These are phyloP conservation scores for Trichocomaceae sp. DNA, from an alignment of 2,329 filamentous ascomycete species.

Conservation along the genomic window DNA sequence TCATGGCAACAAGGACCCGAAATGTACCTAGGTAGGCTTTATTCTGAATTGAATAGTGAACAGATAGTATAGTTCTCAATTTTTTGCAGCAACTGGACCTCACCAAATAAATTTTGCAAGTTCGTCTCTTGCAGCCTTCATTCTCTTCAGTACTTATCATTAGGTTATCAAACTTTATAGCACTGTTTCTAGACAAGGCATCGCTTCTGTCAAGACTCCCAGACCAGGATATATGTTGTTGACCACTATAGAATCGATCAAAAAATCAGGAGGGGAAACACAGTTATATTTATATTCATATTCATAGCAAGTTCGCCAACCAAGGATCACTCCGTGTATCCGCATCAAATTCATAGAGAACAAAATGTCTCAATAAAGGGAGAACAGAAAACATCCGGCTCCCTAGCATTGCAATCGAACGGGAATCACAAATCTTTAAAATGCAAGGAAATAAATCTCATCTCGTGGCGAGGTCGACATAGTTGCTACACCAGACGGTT, in stretches of 20 bases:
- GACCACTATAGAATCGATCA: neutral
- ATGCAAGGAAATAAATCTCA: conserved; percentile 1
- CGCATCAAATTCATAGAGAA: neutral
- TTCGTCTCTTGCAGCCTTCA: conserved; percentile 9
- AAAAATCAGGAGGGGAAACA: neutral
- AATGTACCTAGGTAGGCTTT: no score
- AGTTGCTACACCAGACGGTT: conserved; percentile 24
- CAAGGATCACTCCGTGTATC: neutral
- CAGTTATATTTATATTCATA: neutral
- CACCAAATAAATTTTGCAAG: conserved; percentile 1
- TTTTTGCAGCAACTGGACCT: neutral
- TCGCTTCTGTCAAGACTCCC: neutral
- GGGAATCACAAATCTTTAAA: neutral
- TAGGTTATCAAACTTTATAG: neutral
- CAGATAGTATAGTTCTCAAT: neutral
- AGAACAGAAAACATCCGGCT: conserved; percentile 12
- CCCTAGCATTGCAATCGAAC: neutral
- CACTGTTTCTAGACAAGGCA: no score
- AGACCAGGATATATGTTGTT: neutral
- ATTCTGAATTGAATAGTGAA: no score
- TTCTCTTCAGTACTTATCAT: conserved; percentile 6
- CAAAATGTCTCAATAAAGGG: conserved; percentile 4
- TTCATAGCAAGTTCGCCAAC: neutral
- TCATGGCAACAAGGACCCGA: no score
- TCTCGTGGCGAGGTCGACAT: conserved; percentile 20